Evolutionary conservation across 306 rosid species (phyloP).

Genomic region (Dryas alaskensis): DNA sequence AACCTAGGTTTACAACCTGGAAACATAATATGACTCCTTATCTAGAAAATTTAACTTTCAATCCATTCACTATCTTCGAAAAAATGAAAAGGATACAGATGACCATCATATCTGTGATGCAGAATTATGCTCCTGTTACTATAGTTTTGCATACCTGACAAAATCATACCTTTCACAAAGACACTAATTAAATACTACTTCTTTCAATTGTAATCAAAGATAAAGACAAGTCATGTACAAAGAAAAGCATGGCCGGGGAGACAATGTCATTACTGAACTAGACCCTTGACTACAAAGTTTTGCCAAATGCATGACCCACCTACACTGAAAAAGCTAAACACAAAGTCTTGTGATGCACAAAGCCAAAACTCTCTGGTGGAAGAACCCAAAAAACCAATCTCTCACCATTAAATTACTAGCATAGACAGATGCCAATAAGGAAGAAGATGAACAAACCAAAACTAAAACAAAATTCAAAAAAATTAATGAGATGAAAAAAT

Average conservation of each 20-base stretch:
- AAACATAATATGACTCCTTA: too few species aligned
- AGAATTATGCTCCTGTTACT: not conserved
- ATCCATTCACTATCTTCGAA: not conserved
- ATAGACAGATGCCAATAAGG: slow-evolving; percentile 4
- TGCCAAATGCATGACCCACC: slow-evolving; percentile 56
- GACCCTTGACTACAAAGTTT: slow-evolving; percentile 44
- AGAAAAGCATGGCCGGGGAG: slow-evolving; percentile 18
- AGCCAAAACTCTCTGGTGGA: slow-evolving; percentile 47
- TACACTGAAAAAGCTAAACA: slow-evolving; percentile 11
- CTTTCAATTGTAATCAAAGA: slow-evolving; percentile 16
- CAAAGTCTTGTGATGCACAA: slow-evolving; percentile 18
- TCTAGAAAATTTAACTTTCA: not conserved
- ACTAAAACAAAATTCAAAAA: not conserved
- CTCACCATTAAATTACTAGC: slow-evolving; percentile 52
- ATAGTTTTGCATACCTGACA: not conserved
- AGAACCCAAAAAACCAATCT: slow-evolving; percentile 61
- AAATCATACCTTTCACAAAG: slow-evolving; percentile 15
- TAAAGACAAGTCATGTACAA: not conserved
- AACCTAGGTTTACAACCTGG: too few species aligned
- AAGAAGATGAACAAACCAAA: not conserved
- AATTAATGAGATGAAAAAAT: too few species aligned
- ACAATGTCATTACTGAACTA: slow-evolving; percentile 37
- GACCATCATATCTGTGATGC: not conserved
- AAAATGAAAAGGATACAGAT: not conserved
- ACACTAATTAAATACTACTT: not conserved